phyloP scores from a whole-genome alignment of 202 grass and related monocot species.

The Schoenoplectus tabernaemontani region DNA sequence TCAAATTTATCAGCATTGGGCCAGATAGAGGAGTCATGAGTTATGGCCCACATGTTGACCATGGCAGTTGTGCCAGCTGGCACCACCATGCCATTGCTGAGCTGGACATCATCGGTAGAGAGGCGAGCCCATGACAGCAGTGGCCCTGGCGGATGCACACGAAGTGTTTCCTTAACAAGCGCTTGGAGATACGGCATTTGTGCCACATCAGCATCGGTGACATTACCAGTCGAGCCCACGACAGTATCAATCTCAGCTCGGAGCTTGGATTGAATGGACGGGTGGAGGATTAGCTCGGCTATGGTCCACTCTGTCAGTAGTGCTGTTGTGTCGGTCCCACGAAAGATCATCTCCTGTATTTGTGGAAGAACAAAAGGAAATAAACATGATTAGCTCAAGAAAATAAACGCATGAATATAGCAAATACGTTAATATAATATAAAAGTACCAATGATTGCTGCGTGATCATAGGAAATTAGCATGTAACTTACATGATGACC shows the following conservation, averaged over 20 bases:
- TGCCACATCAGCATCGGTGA: slow-evolving; percentile 43
- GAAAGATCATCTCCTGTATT: slow-evolving; percentile 77
- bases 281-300: slow-evolving; percentile 53
- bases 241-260: slow-evolving; percentile 33
- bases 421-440: neutral
- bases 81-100: slow-evolving; percentile 65
- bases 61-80: slow-evolving; percentile 62
- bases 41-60: slow-evolving; percentile 86
- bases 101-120: slow-evolving; percentile 44
- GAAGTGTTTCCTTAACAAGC: slow-evolving; percentile 62
- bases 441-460: neutral
- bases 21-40: slow-evolving; percentile 56
- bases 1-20: slow-evolving; percentile 28
- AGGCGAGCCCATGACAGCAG: slow-evolving; percentile 77
- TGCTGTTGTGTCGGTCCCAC: slow-evolving; percentile 69
- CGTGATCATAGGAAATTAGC: neutral
- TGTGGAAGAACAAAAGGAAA: neutral
- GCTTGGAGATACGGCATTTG: slow-evolving; percentile 63
- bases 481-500: neutral
- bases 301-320: slow-evolving; percentile 74
- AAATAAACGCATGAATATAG: neutral
- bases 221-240: neutral
- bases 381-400: neutral
- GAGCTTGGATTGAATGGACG: slow-evolving; percentile 38
- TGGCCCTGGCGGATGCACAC: slow-evolving; percentile 60